Percentiles rank a stretch among this genome's conserved stretches.
Evolutionary conservation across 78 protist genomes (phyloP).

Genomic region (Guillardia theta): DNA sequence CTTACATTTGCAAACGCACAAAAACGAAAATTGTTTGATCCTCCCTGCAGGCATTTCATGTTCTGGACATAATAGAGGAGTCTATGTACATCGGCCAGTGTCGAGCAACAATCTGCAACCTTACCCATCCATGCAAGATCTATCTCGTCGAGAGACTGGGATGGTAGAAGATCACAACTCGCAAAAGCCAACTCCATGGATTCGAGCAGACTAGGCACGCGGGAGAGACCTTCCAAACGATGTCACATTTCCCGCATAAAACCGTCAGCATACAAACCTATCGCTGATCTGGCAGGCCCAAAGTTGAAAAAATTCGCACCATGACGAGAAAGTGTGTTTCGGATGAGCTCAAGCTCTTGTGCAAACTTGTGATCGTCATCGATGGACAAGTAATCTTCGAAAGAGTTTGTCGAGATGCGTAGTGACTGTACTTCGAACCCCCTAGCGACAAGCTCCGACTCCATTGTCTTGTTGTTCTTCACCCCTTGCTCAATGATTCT

Average conservation of each 20-base stretch:
- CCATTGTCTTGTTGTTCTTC: neutral
- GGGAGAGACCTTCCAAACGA: too few species aligned
- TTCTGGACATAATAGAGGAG: neutral
- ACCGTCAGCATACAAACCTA: too few species aligned
- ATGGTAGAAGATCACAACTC: neutral
- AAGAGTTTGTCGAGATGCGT: neutral
- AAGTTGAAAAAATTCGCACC: neutral
- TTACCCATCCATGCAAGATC: neutral
- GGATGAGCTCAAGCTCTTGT: neutral
- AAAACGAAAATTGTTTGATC: neutral
- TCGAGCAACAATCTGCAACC: neutral
- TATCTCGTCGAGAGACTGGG: neutral
- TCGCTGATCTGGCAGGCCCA: neutral
- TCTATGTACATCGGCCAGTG: neutral
- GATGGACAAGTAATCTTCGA: neutral
- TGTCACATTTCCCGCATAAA: too few species aligned
- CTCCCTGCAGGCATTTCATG: neutral
- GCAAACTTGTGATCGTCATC: neutral
- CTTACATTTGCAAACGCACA: neutral
- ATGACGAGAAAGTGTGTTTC: neutral
- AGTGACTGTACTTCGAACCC: neutral
- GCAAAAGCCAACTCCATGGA: too few species aligned
- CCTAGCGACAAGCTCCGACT: neutral
- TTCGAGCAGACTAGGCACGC: too few species aligned
- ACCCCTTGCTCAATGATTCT: neutral